Conservation (phyloP, 2,329 filamentous ascomycete species). For the Cryphonectria carpinicola region DNA sequence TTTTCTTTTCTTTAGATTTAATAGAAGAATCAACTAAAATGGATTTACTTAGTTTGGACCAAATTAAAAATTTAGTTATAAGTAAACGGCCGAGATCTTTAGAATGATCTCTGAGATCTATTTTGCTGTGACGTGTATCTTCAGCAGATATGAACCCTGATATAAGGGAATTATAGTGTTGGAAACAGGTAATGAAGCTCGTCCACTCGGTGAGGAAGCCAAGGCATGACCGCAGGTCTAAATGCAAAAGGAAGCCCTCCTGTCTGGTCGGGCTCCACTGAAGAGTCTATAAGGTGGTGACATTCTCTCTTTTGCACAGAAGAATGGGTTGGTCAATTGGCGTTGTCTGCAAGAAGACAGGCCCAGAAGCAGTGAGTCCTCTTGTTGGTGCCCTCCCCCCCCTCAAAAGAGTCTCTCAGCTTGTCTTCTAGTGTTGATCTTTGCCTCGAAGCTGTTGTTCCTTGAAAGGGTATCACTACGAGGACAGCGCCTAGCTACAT, state of each 20-base stretch:
- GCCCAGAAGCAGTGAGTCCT: background rate
- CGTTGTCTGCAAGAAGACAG: background rate
- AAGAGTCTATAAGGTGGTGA: background rate
- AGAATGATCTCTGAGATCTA: background rate
- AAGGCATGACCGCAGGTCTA: background rate
- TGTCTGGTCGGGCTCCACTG: background rate
- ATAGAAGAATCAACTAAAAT: too few relatives aligned
- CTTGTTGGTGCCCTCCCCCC: background rate
- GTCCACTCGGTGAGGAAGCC: background rate
- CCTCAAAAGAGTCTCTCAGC: background rate
- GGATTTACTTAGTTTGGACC: too few relatives aligned
- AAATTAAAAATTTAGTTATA: too few relatives aligned
- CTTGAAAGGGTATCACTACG: background rate
- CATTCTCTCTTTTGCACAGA: background rate
- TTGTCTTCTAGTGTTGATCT: background rate
- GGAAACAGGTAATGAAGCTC: background rate
- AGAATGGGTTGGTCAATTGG: background rate
- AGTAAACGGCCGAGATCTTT: background rate
- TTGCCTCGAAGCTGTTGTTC: slow-evolving; percentile 1
- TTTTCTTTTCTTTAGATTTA: too few relatives aligned
- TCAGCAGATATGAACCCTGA: background rate
- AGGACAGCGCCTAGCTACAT: background rate
- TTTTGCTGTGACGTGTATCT: too few relatives aligned
- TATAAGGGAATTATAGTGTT: background rate
- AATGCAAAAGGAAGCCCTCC: too few relatives aligned